phyloP scores from a whole-genome alignment of 2,329 filamentous ascomycete species.

The Fusarium sp. region DNA sequence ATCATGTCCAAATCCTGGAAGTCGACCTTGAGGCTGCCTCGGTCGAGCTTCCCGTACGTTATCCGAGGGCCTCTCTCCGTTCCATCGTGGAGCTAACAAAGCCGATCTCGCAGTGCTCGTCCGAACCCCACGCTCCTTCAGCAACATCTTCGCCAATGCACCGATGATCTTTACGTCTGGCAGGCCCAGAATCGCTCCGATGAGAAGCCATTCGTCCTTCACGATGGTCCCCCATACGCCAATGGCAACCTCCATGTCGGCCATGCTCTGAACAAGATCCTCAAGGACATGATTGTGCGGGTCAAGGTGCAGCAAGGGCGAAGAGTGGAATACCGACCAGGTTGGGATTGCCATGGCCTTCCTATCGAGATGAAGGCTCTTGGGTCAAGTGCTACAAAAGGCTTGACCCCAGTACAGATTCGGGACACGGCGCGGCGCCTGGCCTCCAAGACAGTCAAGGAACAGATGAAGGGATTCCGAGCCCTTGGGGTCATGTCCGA shows the following conservation, averaged over 20 bases:
- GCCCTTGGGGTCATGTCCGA: constrained; percentile 84
- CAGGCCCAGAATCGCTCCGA: constrained; percentile 72
- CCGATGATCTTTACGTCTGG: constrained; percentile 92
- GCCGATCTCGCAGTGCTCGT: constrained; percentile 58
- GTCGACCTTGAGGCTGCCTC: constrained; percentile 80
- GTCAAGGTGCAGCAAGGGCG: constrained; percentile 79
- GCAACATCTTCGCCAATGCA: constrained; percentile 78
- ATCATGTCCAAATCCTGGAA: constrained; percentile 73
- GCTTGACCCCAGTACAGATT: constrained; percentile 67
- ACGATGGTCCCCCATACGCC: constrained; percentile 97
- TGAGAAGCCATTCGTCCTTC: constrained; percentile 78
- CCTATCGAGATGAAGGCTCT: constrained; percentile 98
- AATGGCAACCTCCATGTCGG: constrained; percentile 93
- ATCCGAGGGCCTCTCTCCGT: neutral
- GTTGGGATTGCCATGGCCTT: constrained; percentile 98
- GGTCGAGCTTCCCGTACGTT: constrained; percentile 77
- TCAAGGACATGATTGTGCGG: constrained; percentile 93
- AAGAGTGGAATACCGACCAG: constrained; percentile 84
- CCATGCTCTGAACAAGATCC: constrained; percentile 95
- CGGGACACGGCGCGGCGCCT: constrained; percentile 73
- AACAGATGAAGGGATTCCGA: constrained; percentile 80
- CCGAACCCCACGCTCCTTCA: constrained; percentile 62
- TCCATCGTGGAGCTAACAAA: constrained; percentile 32
- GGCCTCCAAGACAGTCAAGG: constrained; percentile 74
- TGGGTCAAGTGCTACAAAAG: constrained; percentile 61